Evolutionary conservation across 441 rosid genomes (phyloP).

Genomic region (Jatropha podagrica): DNA sequence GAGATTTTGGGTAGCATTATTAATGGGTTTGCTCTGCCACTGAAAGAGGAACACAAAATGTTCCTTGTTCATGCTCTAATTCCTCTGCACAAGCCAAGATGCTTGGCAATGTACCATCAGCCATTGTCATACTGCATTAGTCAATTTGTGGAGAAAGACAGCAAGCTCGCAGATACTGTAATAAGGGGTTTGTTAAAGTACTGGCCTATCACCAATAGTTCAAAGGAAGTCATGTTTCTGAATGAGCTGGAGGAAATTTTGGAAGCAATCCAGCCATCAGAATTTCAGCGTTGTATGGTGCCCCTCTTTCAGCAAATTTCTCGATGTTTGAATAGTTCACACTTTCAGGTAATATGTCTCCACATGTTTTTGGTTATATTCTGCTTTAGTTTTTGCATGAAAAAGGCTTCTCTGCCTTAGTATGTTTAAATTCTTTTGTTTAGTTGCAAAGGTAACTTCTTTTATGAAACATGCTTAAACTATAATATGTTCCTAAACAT

Average conservation of each 20-base stretch:
- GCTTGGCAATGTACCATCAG: constrained; percentile 76
- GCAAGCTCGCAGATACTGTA: constrained; percentile 74
- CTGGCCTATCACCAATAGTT: constrained; percentile 86
- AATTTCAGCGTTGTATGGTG: constrained; percentile 78
- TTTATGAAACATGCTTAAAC: constrained; percentile 16
- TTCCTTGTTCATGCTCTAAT: constrained; percentile 68
- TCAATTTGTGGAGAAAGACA: constrained; percentile 87
- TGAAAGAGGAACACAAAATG: constrained; percentile 85
- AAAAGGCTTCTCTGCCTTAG: neutral
- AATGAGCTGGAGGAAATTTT: constrained; percentile 79
- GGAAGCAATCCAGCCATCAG: constrained; percentile 70
- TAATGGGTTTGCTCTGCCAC: constrained; percentile 84
- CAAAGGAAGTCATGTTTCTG: constrained; percentile 89
- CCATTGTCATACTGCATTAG: constrained; percentile 75
- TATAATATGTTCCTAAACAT: neutral
- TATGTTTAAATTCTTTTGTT: neutral
- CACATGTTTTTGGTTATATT: constrained; percentile 2
- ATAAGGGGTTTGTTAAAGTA: constrained; percentile 74
- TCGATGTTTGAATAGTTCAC: constrained; percentile 71
- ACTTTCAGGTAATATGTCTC: constrained; percentile 64
- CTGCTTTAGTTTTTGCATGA: neutral
- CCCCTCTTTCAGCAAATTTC: constrained; percentile 72
- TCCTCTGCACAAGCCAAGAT: constrained; percentile 84
- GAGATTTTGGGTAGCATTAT: constrained; percentile 86
- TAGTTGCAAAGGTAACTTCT: neutral